These are phyloP conservation scores for Boletus pseudo-olivaceus DNA, from an alignment of 768 basidiomycete genomes.

Conservation along the genomic window DNA sequence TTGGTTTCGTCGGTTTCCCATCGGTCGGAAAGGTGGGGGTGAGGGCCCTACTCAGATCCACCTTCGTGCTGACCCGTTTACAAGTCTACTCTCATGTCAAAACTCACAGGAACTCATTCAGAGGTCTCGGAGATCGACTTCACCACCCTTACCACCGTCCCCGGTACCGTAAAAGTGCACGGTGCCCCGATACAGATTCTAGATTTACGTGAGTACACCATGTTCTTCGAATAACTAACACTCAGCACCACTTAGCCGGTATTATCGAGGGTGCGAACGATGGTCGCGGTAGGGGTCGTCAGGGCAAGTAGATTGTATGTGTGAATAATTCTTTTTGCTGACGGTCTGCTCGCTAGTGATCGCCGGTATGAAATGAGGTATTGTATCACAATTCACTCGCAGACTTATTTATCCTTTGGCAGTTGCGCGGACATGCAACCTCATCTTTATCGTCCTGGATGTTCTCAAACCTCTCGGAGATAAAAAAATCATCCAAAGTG, in stretches of 20 bases:
- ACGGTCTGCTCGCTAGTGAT: constrained; percentile 46
- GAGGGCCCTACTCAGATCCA: constrained; percentile 5
- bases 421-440: constrained; percentile 97
- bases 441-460: constrained; percentile 98
- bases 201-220: constrained; percentile 68
- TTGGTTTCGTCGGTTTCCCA: constrained; percentile 89
- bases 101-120: constrained; percentile 93
- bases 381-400: constrained; percentile 1
- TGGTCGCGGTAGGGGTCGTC: constrained; percentile 92
- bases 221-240: not conserved
- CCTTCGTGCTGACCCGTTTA: not conserved
- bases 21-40: constrained; percentile 83
- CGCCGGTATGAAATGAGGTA: constrained; percentile 52
- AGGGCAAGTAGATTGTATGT: constrained; percentile 50
- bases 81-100: constrained; percentile 92
- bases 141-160: constrained; percentile 93
- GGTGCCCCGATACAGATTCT: constrained; percentile 96
- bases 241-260: constrained; percentile 57
- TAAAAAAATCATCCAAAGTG: constrained; percentile 85
- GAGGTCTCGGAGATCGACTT: constrained; percentile 97
- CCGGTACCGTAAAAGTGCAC: constrained; percentile 91
- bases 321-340: constrained; percentile 20
- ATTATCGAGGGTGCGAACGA: constrained; percentile 98
- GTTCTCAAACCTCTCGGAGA: constrained; percentile 98
- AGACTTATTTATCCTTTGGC: constrained; percentile 8